Evolutionary conservation across 2,329 filamentous ascomycete genomes (phyloP).

Genomic region (Diaporthe humulicola): DNA sequence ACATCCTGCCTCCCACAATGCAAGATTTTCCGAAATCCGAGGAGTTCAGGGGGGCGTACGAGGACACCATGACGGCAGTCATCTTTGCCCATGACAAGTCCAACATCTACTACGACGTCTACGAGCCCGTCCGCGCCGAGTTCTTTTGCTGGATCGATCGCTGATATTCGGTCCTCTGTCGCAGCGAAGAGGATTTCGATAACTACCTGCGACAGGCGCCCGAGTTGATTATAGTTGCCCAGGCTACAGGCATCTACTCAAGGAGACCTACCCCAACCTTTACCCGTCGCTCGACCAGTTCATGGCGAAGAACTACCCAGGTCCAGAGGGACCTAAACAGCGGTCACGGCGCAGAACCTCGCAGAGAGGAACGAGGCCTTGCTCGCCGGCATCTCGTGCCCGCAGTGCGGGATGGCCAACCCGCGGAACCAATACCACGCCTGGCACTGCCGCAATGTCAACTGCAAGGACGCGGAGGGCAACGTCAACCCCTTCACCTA

Average conservation of each 20-base stretch:
- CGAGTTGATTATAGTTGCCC: too few species aligned
- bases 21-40: neutral
- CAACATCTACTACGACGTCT: neutral
- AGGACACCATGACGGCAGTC: neutral
- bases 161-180: neutral
- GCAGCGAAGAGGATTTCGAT: neutral
- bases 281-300: neutral
- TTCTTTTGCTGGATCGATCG: neutral
- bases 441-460: constrained; percentile 19
- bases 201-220: neutral
- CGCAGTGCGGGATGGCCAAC: constrained; percentile 9
- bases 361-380: constrained; percentile 1
- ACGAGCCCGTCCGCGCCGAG: neutral
- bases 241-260: too few species aligned
- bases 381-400: constrained; percentile 17
- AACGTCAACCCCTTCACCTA: neutral
- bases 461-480: neutral
- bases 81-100: neutral
- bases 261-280: neutral
- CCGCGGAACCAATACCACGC: neutral
- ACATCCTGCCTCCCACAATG: too few species aligned
- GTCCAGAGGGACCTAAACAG: neutral
- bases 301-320: neutral
- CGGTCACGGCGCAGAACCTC: neutral
- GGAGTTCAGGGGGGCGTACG: neutral